Conservation (phyloP, 2,329 filamentous ascomycete genomes). For the Cordyceps sp. region DNA sequence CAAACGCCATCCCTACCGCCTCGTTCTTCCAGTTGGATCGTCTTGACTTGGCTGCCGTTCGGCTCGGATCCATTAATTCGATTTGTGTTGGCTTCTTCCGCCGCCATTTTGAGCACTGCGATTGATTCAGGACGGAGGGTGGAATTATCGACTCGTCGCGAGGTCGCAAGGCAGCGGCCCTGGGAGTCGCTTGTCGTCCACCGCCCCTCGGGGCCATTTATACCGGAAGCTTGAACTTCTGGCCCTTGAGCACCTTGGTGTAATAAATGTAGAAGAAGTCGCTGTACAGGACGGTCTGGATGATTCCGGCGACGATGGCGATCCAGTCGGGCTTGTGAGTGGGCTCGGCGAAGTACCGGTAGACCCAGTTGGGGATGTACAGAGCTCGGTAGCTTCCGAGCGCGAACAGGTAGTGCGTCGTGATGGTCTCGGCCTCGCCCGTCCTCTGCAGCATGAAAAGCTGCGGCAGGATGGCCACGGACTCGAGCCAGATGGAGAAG, state of each 20-base stretch:
- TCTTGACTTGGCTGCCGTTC: too few species aligned
- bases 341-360: conserved; percentile 62
- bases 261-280: conserved; percentile 99
- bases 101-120: too few species aligned
- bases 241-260: conserved; percentile 81
- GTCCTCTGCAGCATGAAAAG: conserved; percentile 97
- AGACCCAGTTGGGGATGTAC: conserved; percentile 99
- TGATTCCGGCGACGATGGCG: conserved; percentile 70
- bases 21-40: too few species aligned
- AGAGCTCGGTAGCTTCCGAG: conserved; percentile 80
- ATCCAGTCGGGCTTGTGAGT: conserved; percentile 68
- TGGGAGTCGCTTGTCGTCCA: background rate
- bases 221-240: conserved; percentile 75
- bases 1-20: too few species aligned
- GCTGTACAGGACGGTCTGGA: conserved; percentile 91
- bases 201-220: conserved; percentile 20
- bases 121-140: too few species aligned
- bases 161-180: too few species aligned
- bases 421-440: conserved; percentile 98
- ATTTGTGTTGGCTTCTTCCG: too few species aligned
- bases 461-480: conserved; percentile 90
- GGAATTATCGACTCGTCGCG: too few species aligned
- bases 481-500: conserved; percentile 96
- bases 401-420: conserved; percentile 92
- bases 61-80: too few species aligned